These are phyloP conservation scores for Backusella parvicylindrica DNA, from an alignment of 192 early-diverging fungal species.

Conservation along the genomic window DNA sequence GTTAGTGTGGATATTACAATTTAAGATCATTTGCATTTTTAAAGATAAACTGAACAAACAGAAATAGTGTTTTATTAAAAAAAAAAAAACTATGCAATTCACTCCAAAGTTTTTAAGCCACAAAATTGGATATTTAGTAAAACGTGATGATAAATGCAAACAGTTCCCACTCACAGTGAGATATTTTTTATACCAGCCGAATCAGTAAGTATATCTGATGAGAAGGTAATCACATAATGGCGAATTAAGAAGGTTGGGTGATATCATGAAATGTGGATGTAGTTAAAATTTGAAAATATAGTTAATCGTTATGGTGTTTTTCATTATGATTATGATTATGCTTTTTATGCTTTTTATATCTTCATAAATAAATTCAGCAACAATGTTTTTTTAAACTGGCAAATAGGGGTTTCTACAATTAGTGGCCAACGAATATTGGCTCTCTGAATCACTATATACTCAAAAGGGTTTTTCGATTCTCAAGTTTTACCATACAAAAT, in stretches of 20 bases:
- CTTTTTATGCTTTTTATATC: no score
- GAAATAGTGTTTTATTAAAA: conserved; percentile 86
- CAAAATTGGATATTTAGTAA: conserved; percentile 49
- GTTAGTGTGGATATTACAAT: conserved; percentile 78
- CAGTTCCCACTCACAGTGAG: background rate
- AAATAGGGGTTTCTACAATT: no score
- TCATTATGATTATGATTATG: background rate
- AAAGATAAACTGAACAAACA: conserved; percentile 14
- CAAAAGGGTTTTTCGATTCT: no score
- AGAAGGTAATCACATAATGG: no score
- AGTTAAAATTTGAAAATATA: background rate
- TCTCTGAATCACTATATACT: no score
- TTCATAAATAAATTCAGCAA: no score
- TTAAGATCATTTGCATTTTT: conserved; percentile 90
- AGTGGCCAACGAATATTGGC: no score
- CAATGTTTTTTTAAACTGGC: no score
- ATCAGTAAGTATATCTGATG: no score
- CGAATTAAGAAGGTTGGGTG: background rate
- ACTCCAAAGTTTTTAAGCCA: conserved; percentile 88
- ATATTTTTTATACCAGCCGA: background rate
- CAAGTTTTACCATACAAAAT: no score
- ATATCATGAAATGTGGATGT: background rate
- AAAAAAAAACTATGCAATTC: conserved; percentile 91
- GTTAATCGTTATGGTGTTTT: background rate
- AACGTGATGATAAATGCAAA: background rate